Evolutionary conservation across 2,329 filamentous ascomycete species (phyloP), one percentile per base, ranked within the genome.

Genomic region (Alternaria brassicae): DNA sequence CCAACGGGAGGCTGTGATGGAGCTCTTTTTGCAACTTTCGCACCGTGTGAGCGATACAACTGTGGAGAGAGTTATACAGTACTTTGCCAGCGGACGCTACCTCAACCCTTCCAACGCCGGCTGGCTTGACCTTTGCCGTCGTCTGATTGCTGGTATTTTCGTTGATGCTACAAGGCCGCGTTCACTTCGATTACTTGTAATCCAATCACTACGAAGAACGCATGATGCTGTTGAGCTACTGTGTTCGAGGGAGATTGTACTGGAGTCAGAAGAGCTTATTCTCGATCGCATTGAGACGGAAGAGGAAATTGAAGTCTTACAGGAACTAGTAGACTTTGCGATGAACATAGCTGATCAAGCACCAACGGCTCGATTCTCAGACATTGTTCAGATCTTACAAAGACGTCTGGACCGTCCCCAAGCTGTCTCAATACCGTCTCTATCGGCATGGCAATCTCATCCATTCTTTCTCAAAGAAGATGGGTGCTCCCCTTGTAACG

Each of bases 61-160:
- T 8, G 88, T 85, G 2, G 84, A 84, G 45, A 80, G 89, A 10
- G 84, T 92, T 23, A 83, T 92, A 41, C 84, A 87, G 42, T 87
- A 91, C 71, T 90, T 89, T 63, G 84, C 85, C 55, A 86, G 91
- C 53, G 89, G 90, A 63, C 83, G 89, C 44, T 88, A 87, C 68
- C 90, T 91, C 67, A 89, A 89, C 42, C 90, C 90, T 2, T 91
- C 90, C 0, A 89, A 91, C 66, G 77, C 83, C 45, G 81, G 86
- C 34, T 93, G 90, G 90, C 83, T 89, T 61, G 78, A 83, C 2
- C 90, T 91, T 52, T 81, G 90, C 53, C 79, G 80, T 15, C 78
- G 86, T 25, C 82, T 92, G 1, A 74, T 91, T 15, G 80, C 85
- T 19, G 83, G 84, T 1, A 89, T 92, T 69, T 88, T 91, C 66